Percentiles rank a stretch among this genome's conserved stretches.
These are phyloP conservation scores for Sequoia sempervirens DNA, from an alignment of 75 land plant species.

Conservation along the genomic window DNA sequence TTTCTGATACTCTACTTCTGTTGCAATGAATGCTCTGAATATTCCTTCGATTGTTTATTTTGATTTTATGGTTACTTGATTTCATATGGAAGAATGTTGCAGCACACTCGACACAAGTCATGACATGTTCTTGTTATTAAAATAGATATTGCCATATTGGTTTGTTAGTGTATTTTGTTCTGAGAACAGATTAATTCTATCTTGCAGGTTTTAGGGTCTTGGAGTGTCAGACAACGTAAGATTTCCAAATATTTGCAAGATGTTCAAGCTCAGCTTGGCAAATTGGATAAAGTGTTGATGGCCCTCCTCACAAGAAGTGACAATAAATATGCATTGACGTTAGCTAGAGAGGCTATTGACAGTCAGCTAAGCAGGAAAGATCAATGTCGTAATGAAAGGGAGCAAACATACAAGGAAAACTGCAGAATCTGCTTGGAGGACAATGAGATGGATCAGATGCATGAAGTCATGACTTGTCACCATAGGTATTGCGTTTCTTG, in stretches of 20 bases:
- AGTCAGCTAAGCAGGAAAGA: conserved; percentile 23
- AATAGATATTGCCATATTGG: not conserved
- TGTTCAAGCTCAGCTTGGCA: conserved; percentile 22
- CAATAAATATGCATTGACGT: conserved; percentile 33
- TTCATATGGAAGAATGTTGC: not conserved
- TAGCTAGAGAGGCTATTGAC: conserved; percentile 51
- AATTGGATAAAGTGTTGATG: conserved; percentile 25
- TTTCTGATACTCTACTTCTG: not conserved
- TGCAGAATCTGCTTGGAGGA: conserved; percentile 88
- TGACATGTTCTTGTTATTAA: not conserved
- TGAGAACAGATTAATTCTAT: not conserved
- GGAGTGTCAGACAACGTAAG: conserved; percentile 41
- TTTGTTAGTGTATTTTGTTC: not conserved
- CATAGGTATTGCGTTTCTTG: conserved; percentile 79
- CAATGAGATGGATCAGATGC: conserved; percentile 37
- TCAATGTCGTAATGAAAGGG: not conserved
- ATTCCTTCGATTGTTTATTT: not conserved
- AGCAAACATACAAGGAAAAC: conserved; percentile 22
- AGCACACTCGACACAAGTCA: not conserved
- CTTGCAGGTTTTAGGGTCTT: conserved; percentile 35
- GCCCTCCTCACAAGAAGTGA: conserved; percentile 31
- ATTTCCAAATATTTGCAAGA: conserved; percentile 21
- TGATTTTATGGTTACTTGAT: not conserved
- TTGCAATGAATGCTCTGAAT: not conserved
- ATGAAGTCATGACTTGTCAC: conserved; percentile 43